Percentiles rank a stretch among this genome's conserved stretches.
Evolutionary conservation across 116 monocot species (phyloP).

Genomic region (Posidonia oceanica): DNA sequence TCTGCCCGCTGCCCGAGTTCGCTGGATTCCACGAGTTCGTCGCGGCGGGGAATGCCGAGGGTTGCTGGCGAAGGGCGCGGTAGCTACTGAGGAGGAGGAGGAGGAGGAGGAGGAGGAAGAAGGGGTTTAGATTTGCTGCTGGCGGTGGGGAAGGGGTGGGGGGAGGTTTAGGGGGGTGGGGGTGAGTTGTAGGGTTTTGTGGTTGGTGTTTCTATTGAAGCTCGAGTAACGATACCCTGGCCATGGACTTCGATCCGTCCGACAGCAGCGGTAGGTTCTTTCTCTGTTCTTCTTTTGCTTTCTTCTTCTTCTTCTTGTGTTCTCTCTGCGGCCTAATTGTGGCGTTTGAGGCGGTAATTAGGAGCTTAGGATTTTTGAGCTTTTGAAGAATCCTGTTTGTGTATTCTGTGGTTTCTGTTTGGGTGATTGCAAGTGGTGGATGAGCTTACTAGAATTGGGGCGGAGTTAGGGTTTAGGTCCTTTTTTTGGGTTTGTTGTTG

Average conservation of each 20-base stretch:
- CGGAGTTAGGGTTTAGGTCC: constrained; percentile 2
- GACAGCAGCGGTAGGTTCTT: constrained; percentile 42
- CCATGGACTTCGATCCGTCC: constrained; percentile 31
- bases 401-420: neutral
- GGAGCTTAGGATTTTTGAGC: too few relatives aligned
- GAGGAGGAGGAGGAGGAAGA: neutral
- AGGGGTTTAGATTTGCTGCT: neutral
- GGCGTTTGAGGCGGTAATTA: neutral
- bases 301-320: neutral
- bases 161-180: neutral
- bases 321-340: neutral
- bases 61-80: neutral
- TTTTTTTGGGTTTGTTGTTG: neutral
- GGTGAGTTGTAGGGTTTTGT: neutral
- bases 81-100: neutral
- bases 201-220: too few relatives aligned
- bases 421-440: neutral
- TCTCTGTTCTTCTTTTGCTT: neutral
- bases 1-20: too few relatives aligned
- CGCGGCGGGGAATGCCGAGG: too few relatives aligned
- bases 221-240: too few relatives aligned
- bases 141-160: too few relatives aligned
- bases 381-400: neutral
- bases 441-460: neutral
- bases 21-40: too few relatives aligned